A percentile compares a stretch with the other conserved stretches of the same genome.
These are phyloP conservation scores for Fusarium kyushuense DNA, from an alignment of 2,329 filamentous ascomycete species.

Conservation along the genomic window DNA sequence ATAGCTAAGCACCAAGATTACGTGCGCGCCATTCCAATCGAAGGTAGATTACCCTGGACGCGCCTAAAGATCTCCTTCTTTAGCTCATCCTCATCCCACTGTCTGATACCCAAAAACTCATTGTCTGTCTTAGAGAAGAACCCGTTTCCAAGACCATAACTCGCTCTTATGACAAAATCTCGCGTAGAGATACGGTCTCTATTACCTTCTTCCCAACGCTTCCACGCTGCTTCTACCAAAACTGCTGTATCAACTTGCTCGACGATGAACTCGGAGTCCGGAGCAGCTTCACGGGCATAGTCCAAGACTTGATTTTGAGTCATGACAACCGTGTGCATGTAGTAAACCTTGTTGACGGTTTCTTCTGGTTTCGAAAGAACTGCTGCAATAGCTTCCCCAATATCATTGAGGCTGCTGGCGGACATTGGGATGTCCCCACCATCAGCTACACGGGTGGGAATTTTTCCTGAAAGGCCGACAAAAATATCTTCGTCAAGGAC, in stretches of 20 bases:
- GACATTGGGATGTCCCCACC: slow-evolving; percentile 11
- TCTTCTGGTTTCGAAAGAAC: background rate
- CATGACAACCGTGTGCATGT: slow-evolving; percentile 11
- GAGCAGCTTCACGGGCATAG: slow-evolving; percentile 1
- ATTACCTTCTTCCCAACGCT: background rate
- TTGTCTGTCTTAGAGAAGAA: slow-evolving; percentile 8
- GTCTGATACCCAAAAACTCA: background rate
- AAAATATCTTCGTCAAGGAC: slow-evolving; percentile 13
- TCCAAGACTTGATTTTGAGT: slow-evolving; percentile 10
- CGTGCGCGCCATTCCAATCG: no score
- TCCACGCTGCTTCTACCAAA: slow-evolving; percentile 5
- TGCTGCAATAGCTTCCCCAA: background rate
- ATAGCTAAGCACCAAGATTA: no score
- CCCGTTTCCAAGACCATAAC: background rate
- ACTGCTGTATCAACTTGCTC: background rate
- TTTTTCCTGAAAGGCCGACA: background rate
- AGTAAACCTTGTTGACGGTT: background rate
- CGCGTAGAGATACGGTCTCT: background rate
- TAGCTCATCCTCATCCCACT: slow-evolving; percentile 6
- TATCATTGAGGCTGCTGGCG: background rate
- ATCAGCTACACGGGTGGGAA: background rate
- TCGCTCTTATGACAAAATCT: slow-evolving; percentile 1
- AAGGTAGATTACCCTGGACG: fast-evolving
- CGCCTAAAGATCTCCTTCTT: background rate
- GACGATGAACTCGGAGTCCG: background rate